Percentiles rank a stretch among this genome's conserved stretches.
These are phyloP conservation scores for Candida buenavistaensis DNA, from an alignment of 1,139 yeast genomes.

Conservation along the genomic window DNA sequence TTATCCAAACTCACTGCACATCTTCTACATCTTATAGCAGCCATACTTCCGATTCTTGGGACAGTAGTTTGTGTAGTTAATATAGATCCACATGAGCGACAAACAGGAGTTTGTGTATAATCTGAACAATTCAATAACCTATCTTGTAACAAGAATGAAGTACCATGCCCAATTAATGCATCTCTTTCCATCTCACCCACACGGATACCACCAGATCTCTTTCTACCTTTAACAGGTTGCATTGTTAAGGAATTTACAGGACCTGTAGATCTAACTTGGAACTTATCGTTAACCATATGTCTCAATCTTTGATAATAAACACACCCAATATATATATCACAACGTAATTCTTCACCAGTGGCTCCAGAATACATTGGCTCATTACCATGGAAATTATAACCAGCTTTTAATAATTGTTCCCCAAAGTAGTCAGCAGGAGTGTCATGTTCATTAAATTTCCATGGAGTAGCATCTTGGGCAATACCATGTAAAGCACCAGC, in stretches of 20 bases:
- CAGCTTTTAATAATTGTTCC: constrained; percentile 82
- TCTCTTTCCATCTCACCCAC: constrained; percentile 99
- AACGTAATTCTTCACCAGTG: constrained; percentile 96
- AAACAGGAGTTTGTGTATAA: constrained; percentile 85
- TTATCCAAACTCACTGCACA: constrained; percentile 71
- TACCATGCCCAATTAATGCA: constrained; percentile 97
- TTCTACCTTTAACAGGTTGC: constrained; percentile 99
- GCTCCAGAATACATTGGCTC: constrained; percentile 99
- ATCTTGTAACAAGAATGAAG: constrained; percentile 94
- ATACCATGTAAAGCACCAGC: constrained; percentile 98
- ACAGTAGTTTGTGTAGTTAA: constrained; percentile 87
- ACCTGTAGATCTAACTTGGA: constrained; percentile 98
- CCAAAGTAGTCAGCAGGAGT: constrained; percentile 98
- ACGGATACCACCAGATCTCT: constrained; percentile 99
- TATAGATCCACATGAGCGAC: constrained; percentile 92
- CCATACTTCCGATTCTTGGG: constrained; percentile 82
- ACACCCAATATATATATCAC: constrained; percentile 93
- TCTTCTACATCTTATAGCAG: constrained; percentile 84
- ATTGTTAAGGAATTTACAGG: constrained; percentile 95
- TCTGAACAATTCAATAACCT: constrained; percentile 94
- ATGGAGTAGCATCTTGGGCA: constrained; percentile 97
- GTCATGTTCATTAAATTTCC: constrained; percentile 87
- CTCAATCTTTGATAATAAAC: constrained; percentile 97
- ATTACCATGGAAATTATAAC: constrained; percentile 96
- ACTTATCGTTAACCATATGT: constrained; percentile 99